A percentile compares a stretch with the other conserved stretches of the same genome.
Evolutionary conservation across 768 basidiomycete species (phyloP).

Genomic region (Candolleomyces eurysporus): DNA sequence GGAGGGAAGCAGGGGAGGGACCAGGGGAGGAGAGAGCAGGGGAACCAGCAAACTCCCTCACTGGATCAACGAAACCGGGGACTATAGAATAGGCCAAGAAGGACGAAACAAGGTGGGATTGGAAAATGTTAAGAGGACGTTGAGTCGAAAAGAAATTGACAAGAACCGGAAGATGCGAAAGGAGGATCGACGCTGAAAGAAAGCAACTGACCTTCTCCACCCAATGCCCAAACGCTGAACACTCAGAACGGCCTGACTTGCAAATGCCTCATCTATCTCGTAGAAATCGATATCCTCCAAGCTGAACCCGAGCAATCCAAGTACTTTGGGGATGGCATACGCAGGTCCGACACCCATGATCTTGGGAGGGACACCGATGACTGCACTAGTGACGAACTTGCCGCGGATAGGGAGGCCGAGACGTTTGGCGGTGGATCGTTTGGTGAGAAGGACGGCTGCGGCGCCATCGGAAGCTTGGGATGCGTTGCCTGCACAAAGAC

Average conservation of each 20-base stretch:
- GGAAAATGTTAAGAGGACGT: no score
- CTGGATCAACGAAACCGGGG: no score
- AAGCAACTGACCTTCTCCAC: no score
- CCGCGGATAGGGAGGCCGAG: constrained; percentile 85
- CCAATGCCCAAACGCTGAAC: constrained; percentile 63
- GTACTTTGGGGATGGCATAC: constrained; percentile 76
- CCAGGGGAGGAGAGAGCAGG: no score
- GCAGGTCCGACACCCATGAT: constrained; percentile 94
- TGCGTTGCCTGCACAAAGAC: constrained; percentile 54
- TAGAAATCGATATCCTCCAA: constrained; percentile 82
- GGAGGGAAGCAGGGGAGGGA: no score
- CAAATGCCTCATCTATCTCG: constrained; percentile 93
- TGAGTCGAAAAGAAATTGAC: no score
- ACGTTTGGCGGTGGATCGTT: constrained; percentile 75
- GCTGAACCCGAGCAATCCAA: constrained; percentile 63
- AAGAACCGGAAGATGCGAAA: no score
- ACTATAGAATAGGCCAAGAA: no score
- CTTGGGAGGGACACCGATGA: constrained; percentile 79
- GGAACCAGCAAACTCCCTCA: no score
- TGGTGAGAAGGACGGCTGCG: constrained; percentile 81
- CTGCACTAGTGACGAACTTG: constrained; percentile 72
- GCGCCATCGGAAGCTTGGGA: constrained; percentile 93
- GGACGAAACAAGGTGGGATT: no score
- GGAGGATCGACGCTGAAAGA: no score
- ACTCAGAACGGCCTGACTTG: constrained; percentile 75